Base-by-base conservation (phyloP, 2,329 filamentous ascomycete genomes). In the Cordyceps fumosorosea region DNA sequence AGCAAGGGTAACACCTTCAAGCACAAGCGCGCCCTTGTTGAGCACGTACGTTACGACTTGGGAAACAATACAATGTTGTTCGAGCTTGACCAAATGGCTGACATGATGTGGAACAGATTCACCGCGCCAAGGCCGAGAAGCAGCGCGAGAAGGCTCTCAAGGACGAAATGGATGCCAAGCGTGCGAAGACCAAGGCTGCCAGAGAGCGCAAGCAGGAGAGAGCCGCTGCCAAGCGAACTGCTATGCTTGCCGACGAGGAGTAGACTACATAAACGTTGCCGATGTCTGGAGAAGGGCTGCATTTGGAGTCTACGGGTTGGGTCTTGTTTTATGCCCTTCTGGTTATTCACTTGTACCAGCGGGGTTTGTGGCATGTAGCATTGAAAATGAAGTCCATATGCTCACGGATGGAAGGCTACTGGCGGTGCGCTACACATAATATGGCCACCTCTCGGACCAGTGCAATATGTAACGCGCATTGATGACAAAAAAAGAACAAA, bases 1-100 rank as follows among this genome's bases (percentile, higher is more conserved):
- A 95, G 90, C 89, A 99, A 99, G 93, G 96, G 95, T 96, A 99
- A 99, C 89, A 93, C 95, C 80, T 99, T 99, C 90, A 99, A 99
- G 93, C 95, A 99, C 91, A 99, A 98, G 93, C 90, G 95, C 83
- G 95, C 93, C 77, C 89, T 99, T 75, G 92, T 99, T 79, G 95
- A 99, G 88, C 95, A 99, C 86, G 95, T 99, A 96, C 77, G 95
- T 91, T 60, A 60, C 34, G n/a, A 47, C 48, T 40, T 26, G 56
- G 55, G 18, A 63, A 5, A 53, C 47, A 11, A 47, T 62, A 60
- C 66, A 66, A 51, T 22, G 11, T 12, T 32, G 14, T 20, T 5
- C 8, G 29, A 37, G n/a, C 26, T 10, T 14, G 40, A 53, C 61
- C 61, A 26, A 16, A 51, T 54, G 12, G 40, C 54, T 62, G 51